A percentile compares a stretch with the other conserved stretches of the same genome.
Evolutionary conservation across 2,329 filamentous ascomycete species (phyloP).

Genomic region (Capronia americana): DNA sequence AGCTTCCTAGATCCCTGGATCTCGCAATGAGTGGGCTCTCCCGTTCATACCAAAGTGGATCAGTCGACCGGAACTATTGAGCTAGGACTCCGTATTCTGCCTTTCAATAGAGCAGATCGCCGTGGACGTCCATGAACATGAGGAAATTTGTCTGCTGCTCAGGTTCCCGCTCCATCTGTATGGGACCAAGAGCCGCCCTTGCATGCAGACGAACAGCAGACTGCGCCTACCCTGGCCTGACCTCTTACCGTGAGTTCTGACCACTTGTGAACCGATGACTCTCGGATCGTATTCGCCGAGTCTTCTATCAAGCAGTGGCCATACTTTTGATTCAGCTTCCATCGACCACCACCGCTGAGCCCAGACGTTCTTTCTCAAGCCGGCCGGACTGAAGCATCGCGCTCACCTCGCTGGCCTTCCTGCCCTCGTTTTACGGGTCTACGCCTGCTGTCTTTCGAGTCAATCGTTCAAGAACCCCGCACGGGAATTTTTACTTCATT

Average conservation of each 20-base stretch:
- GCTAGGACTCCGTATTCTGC: slow-evolving; percentile 31
- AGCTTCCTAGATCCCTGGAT: slow-evolving; percentile 34
- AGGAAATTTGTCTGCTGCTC: slow-evolving; percentile 35
- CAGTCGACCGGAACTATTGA: slow-evolving; percentile 35
- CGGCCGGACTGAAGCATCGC: slow-evolving; percentile 3
- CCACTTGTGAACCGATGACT: slow-evolving; percentile 11
- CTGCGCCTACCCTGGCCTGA: slow-evolving; percentile 5
- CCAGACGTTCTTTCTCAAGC: slow-evolving; percentile 23
- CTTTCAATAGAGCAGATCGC: slow-evolving; percentile 37
- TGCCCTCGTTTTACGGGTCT: slow-evolving; percentile 12
- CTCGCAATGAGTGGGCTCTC: slow-evolving; percentile 13
- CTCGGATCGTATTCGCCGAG: slow-evolving; percentile 16
- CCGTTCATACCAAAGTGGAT: slow-evolving; percentile 33
- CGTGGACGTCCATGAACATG: slow-evolving; percentile 35
- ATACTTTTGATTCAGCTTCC: slow-evolving; percentile 17
- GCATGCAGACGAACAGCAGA: slow-evolving; percentile 26
- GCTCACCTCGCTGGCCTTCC: slow-evolving; percentile 7
- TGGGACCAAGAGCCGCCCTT: slow-evolving; percentile 22
- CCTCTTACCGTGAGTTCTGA: slow-evolving; percentile 9
- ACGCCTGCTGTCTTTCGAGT: slow-evolving; percentile 21
- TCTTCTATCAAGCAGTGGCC: slow-evolving; percentile 10
- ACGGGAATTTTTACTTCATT: slow-evolving; percentile 7
- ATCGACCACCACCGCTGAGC: slow-evolving; percentile 10
- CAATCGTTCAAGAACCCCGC: slow-evolving; percentile 15
- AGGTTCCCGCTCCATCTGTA: slow-evolving; percentile 25